Evolutionary conservation across 2,329 filamentous ascomycete genomes (phyloP).

Genomic region (Elsinoe ampelina): DNA sequence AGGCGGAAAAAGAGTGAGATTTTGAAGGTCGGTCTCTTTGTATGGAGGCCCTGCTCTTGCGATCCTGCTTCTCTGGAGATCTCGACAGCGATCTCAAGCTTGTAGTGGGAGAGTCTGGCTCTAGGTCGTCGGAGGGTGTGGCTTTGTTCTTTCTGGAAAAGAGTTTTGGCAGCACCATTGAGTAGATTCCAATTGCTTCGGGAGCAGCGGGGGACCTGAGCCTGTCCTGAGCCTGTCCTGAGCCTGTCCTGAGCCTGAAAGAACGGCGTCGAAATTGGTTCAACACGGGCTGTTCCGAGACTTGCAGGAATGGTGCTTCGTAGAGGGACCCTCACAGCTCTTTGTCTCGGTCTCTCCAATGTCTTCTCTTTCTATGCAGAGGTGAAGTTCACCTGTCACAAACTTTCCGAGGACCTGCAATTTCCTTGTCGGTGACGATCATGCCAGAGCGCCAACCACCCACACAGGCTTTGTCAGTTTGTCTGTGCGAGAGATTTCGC

Average conservation of each 20-base stretch:
- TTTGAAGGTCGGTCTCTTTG: constrained; percentile 8
- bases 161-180: constrained; percentile 16
- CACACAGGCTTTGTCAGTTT: neutral
- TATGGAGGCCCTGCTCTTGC: constrained; percentile 12
- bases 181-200: constrained; percentile 1
- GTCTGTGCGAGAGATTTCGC: constrained; percentile 10
- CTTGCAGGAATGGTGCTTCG: constrained; percentile 1
- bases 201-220: constrained; percentile 1
- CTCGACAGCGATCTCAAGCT: constrained; percentile 7
- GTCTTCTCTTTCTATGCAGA: neutral
- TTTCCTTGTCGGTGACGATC: constrained; percentile 9
- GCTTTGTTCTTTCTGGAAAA: constrained; percentile 20
- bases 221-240: too few relatives aligned
- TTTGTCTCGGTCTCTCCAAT: neutral
- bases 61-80: constrained; percentile 7
- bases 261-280: constrained; percentile 11
- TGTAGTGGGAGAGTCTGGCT: constrained; percentile 4
- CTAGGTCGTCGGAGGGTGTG: constrained; percentile 12
- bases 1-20: constrained; percentile 11
- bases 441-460: constrained; percentile 5
- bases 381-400: neutral
- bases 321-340: neutral
- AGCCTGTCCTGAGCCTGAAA: neutral
- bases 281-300: constrained; percentile 12
- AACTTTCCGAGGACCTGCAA: neutral